Evolutionary conservation across 2,329 filamentous ascomycete species (phyloP).

Genomic region (Lomentospora prolificans): DNA sequence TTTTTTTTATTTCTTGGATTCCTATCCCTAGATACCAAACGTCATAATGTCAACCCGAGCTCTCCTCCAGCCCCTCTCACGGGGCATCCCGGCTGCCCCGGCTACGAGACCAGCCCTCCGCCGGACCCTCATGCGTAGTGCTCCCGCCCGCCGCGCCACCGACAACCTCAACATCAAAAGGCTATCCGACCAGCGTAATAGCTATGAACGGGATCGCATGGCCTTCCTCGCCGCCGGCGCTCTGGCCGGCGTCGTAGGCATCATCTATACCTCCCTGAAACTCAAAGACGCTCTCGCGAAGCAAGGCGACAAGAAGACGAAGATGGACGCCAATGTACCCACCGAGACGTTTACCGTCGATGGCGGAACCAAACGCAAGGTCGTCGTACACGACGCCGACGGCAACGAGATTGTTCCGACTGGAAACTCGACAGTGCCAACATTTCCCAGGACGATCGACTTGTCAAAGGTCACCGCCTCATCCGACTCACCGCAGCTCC

Average conservation of each 20-base stretch:
- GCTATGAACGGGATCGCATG: conserved; percentile 41
- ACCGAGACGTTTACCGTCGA: conserved; percentile 37
- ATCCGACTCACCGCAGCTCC: conserved; percentile 26
- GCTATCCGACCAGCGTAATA: conserved; percentile 33
- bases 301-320: conserved; percentile 21
- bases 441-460: conserved; percentile 64
- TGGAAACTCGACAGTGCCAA: conserved; percentile 68
- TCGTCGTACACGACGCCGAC: conserved; percentile 42
- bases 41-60: conserved; percentile 20
- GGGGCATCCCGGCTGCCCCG: conserved; percentile 9
- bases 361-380: conserved; percentile 41
- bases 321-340: conserved; percentile 30
- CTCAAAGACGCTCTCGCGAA: conserved; percentile 31
- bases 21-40: background rate
- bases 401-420: conserved; percentile 42
- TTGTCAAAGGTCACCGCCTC: conserved; percentile 27
- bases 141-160: conserved; percentile 21
- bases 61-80: conserved; percentile 16
- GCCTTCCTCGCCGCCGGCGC: conserved; percentile 42
- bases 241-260: conserved; percentile 37
- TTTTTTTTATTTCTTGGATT: too few relatives aligned
- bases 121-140: conserved; percentile 23
- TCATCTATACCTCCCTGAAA: conserved; percentile 42
- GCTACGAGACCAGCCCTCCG: conserved; percentile 13
- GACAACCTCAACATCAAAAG: conserved; percentile 41